Evolutionary conservation across 1,284 basidiomycete genomes (phyloP).

Genomic region (Naganishia sp.): DNA sequence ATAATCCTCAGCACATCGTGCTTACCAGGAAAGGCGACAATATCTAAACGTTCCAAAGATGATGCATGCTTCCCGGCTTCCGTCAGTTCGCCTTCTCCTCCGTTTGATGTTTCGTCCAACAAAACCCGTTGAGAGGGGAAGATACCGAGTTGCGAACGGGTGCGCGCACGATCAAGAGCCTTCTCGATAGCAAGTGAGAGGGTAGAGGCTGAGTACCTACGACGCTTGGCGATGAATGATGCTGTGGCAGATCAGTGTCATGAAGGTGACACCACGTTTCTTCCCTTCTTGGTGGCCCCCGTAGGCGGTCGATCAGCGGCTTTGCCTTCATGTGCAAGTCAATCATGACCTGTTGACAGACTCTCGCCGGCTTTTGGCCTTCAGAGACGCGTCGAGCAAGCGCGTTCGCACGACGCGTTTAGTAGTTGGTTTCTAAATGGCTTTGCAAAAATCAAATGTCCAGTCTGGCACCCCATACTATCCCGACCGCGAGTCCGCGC

Average conservation of each 20-base stretch:
- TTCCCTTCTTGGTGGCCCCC: background rate
- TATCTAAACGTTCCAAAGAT: background rate
- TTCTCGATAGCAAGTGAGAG: background rate
- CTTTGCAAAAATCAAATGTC: too few species aligned
- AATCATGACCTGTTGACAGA: too few species aligned
- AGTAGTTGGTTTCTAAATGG: too few species aligned
- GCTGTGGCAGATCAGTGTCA: background rate
- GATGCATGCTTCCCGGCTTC: background rate
- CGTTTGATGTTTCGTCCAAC: background rate
- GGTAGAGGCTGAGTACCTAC: background rate
- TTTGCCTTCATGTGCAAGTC: background rate
- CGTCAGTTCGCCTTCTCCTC: background rate
- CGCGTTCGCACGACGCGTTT: too few species aligned
- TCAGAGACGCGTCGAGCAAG: too few species aligned
- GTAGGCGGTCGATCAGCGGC: conserved; percentile 1
- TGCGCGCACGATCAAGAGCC: background rate
- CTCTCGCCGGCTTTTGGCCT: too few species aligned
- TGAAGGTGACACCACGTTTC: conserved; percentile 1
- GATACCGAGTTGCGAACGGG: too few species aligned
- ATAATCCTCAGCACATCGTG: too few species aligned
- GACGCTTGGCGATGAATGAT: background rate
- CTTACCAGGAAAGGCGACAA: background rate
- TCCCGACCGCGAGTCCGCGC: too few species aligned
- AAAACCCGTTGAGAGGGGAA: background rate
- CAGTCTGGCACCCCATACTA: too few species aligned